Evolutionary conservation across 257 asterid genomes (phyloP).

Genomic region (Prunella vulgaris): DNA sequence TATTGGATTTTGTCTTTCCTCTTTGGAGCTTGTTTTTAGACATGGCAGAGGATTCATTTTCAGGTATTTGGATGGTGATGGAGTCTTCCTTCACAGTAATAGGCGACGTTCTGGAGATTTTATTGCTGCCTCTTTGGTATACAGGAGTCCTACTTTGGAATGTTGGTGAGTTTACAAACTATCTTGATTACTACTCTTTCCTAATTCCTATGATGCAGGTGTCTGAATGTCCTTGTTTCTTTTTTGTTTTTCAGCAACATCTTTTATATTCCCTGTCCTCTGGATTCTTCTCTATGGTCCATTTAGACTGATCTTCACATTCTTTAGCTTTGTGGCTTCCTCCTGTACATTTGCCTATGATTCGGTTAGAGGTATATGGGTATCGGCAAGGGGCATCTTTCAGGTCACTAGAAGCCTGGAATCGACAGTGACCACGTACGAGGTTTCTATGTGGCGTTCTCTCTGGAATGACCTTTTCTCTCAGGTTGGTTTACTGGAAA

Average conservation of each 20-base stretch:
- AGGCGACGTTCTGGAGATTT: constrained; percentile 45
- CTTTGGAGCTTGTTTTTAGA: constrained; percentile 43
- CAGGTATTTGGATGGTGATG: constrained; percentile 44
- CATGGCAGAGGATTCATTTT: constrained; percentile 33
- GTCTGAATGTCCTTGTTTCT: not conserved
- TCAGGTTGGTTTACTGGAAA: constrained; percentile 49
- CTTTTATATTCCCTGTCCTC: constrained; percentile 45
- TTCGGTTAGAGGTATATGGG: constrained; percentile 38
- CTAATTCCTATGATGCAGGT: not conserved
- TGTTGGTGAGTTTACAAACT: constrained; percentile 39
- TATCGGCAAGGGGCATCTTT: constrained; percentile 44
- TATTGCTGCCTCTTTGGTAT: constrained; percentile 61
- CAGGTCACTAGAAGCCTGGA: constrained; percentile 41
- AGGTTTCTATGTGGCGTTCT: constrained; percentile 75
- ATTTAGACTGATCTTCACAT: constrained; percentile 29
- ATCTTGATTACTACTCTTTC: not conserved
- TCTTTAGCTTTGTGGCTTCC: constrained; percentile 33
- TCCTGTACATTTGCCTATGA: constrained; percentile 30
- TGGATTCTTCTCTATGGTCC: constrained; percentile 44
- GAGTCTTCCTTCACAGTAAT: constrained; percentile 43
- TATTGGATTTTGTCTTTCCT: constrained; percentile 50
- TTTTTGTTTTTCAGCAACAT: constrained; percentile 39
- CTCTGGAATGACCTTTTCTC: constrained; percentile 89
- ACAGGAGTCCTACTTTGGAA: constrained; percentile 32
- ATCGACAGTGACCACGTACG: constrained; percentile 54